A percentile compares a stretch with the other conserved stretches of the same genome.
These are phyloP conservation scores for Murraya koenigii DNA, from an alignment of 345 rosid genomes.

Conservation along the genomic window DNA sequence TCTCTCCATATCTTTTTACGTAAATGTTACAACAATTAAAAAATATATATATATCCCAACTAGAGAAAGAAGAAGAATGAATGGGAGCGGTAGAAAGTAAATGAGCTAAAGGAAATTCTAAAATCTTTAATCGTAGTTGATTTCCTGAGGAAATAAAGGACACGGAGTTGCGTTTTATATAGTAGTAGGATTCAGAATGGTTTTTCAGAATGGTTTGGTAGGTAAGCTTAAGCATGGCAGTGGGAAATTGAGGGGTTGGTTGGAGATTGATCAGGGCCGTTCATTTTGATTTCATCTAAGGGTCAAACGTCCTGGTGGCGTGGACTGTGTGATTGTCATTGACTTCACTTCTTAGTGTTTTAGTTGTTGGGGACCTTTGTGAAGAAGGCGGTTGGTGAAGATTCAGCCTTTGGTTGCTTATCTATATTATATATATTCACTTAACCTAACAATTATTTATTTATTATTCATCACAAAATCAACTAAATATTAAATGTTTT, in stretches of 20 bases:
- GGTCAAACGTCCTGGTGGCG: constrained; percentile 2
- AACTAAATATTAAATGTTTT: too few species aligned
- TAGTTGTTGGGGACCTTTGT: too few species aligned
- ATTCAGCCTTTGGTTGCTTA: too few species aligned
- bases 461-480: too few species aligned
- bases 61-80: too few species aligned
- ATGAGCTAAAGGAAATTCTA: neutral
- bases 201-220: neutral
- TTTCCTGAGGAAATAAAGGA: constrained; percentile 21
- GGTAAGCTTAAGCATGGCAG: constrained; percentile 4
- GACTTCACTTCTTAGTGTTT: neutral
- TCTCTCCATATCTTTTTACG: constrained; percentile 6
- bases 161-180: neutral
- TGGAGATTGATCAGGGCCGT: constrained; percentile 21
- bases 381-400: too few species aligned
- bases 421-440: too few species aligned
- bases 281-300: neutral
- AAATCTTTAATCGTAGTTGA: neutral
- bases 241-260: constrained; percentile 12
- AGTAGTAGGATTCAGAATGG: neutral
- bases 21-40: too few species aligned
- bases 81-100: too few species aligned
- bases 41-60: too few species aligned
- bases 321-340: neutral
- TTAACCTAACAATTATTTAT: too few species aligned